A percentile compares a stretch with the other conserved stretches of the same genome.
phyloP scores from a whole-genome alignment of 345 rosid genomes.

The Durio zibethinus region DNA sequence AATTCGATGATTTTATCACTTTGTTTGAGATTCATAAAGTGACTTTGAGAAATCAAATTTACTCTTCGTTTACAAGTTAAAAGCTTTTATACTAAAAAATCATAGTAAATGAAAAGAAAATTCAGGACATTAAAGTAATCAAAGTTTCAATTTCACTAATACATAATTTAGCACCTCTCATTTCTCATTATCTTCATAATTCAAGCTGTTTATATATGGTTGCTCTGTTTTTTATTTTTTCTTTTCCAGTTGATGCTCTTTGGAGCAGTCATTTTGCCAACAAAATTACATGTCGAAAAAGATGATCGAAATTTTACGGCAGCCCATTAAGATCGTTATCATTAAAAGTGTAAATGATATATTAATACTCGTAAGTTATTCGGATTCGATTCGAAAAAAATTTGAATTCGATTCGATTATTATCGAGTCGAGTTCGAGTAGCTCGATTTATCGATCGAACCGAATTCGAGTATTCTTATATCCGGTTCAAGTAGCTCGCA shows the following conservation, averaged over 20 bases:
- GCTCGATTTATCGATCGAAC: too few species aligned
- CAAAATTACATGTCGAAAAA: slow-evolving; percentile 42
- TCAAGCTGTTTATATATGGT: not conserved
- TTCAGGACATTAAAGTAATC: slow-evolving; percentile 42
- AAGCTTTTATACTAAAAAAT: slow-evolving; percentile 42
- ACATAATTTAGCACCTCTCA: not conserved
- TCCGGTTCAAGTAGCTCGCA: too few species aligned
- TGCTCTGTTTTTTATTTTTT: not conserved
- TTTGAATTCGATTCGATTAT: too few species aligned
- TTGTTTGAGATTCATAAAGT: slow-evolving; percentile 21
- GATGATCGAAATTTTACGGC: slow-evolving; percentile 34
- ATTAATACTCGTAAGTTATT: too few species aligned
- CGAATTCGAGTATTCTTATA: too few species aligned
- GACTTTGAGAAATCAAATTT: slow-evolving; percentile 50
- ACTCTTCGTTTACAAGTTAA: slow-evolving; percentile 44
- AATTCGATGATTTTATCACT: not conserved
- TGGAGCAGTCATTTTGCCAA: slow-evolving; percentile 35
- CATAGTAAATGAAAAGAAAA: slow-evolving; percentile 38
- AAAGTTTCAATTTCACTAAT: not conserved
- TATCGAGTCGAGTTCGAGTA: too few species aligned
- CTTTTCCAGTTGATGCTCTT: slow-evolving; percentile 59
- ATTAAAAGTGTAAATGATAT: too few species aligned
- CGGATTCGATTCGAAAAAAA: too few species aligned
- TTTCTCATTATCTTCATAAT: not conserved
- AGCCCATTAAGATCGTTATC: slow-evolving; percentile 28